Evolutionary conservation across 208 protist genomes (phyloP).

Genomic region (Phytomonas sp.): DNA sequence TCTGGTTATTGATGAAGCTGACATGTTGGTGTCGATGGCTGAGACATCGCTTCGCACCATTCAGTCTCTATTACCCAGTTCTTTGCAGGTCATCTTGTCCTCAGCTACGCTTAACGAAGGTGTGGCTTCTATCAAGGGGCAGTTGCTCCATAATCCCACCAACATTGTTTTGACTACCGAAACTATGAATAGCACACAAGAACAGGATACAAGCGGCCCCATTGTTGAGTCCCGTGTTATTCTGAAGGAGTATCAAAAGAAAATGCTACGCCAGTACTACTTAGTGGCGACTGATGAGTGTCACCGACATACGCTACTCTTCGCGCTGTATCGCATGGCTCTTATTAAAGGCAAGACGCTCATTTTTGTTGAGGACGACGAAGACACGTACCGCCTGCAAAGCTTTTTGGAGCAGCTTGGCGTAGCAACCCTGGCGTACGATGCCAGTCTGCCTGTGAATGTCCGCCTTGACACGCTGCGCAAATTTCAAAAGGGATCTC

Average conservation of each 20-base stretch:
- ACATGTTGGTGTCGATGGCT: slow-evolving; percentile 93
- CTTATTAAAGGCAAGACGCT: slow-evolving; percentile 93
- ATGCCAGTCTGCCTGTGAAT: slow-evolving; percentile 94
- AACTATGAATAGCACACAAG: slow-evolving; percentile 26
- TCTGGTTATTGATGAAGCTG: slow-evolving; percentile 95
- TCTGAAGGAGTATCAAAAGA: slow-evolving; percentile 33
- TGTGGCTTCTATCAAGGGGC: slow-evolving; percentile 87
- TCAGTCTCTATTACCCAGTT: slow-evolving; percentile 72
- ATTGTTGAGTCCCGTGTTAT: slow-evolving; percentile 67
- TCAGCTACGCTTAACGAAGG: slow-evolving; percentile 93
- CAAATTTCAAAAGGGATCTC: slow-evolving; percentile 91
- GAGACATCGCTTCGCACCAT: slow-evolving; percentile 86
- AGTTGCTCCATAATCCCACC: slow-evolving; percentile 91
- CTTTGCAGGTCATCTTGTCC: slow-evolving; percentile 92
- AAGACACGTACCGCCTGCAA: slow-evolving; percentile 92
- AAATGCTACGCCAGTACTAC: slow-evolving; percentile 79
- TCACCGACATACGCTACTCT: slow-evolving; percentile 94
- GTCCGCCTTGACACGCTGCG: slow-evolving; percentile 91
- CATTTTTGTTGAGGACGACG: slow-evolving; percentile 94
- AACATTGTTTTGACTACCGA: slow-evolving; percentile 84
- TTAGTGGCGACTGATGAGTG: slow-evolving; percentile 82
- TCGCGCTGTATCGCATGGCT: slow-evolving; percentile 87
- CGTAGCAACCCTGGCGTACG: slow-evolving; percentile 90
- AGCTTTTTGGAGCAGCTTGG: slow-evolving; percentile 95
- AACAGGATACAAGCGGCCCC: slow-evolving; percentile 15